Percentiles rank a stretch among this genome's conserved stretches.
Conservation (phyloP, 2,329 filamentous ascomycete genomes). For the Colletotrichum phormii region DNA sequence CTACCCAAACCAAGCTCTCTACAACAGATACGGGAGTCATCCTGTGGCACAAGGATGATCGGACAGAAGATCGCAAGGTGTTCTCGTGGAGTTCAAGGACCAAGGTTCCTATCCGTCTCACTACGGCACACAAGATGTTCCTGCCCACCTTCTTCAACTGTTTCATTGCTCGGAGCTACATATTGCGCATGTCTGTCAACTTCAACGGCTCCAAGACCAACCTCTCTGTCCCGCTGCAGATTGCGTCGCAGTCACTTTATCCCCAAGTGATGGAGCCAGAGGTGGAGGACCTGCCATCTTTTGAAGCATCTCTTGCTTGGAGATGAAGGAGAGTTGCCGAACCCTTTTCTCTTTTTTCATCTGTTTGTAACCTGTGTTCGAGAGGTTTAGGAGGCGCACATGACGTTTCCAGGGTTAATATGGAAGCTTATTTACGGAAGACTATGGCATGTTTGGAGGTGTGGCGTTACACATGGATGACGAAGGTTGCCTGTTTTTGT, state of each 20-base stretch:
- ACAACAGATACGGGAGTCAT: conserved; percentile 47
- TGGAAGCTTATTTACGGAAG: neutral
- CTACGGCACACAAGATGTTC: conserved; percentile 60
- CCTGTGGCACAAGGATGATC: conserved; percentile 56
- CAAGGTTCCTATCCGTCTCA: conserved; percentile 60
- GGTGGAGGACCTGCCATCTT: conserved; percentile 12
- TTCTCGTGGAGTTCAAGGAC: conserved; percentile 41
- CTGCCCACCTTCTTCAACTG: conserved; percentile 70
- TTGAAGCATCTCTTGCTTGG: conserved; percentile 23
- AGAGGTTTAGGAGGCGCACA: neutral
- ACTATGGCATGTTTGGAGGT: neutral
- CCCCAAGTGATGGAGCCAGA: conserved; percentile 40
- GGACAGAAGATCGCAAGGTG: conserved; percentile 39
- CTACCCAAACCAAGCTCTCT: conserved; percentile 55
- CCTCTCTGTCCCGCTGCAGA: conserved; percentile 63
- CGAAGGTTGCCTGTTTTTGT: neutral
- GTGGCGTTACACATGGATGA: neutral
- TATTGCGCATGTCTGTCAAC: conserved; percentile 58
- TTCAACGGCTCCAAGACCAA: conserved; percentile 55
- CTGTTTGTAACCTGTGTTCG: neutral
- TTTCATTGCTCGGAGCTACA: conserved; percentile 65
- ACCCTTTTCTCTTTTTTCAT: neutral
- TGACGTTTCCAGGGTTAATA: neutral
- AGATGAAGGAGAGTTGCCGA: neutral
- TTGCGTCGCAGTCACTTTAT: conserved; percentile 54